Conservation (phyloP, 2,329 filamentous ascomycete species). For the Aspergillus nomiae region DNA sequence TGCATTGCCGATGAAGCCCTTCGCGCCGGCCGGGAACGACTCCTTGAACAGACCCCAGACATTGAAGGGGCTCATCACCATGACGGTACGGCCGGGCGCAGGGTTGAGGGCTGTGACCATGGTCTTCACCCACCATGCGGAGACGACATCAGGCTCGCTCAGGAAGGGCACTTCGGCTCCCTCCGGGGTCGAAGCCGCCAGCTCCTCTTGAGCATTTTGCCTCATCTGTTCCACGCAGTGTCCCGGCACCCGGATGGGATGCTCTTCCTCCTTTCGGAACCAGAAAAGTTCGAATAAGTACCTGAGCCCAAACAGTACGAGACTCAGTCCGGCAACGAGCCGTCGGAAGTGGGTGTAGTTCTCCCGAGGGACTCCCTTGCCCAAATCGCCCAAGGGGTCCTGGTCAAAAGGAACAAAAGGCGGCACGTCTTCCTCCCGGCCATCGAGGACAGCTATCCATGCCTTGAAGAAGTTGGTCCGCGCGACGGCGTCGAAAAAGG, state of each 20-base stretch:
- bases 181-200: not conserved
- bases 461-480: conserved; percentile 44
- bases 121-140: conserved; percentile 44
- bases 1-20: not conserved
- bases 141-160: conserved; percentile 51
- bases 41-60: not conserved
- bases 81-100: conserved; percentile 34
- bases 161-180: conserved; percentile 37
- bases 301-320: conserved; percentile 30
- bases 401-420: conserved; percentile 36
- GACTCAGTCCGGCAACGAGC: not conserved
- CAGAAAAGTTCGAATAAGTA: conserved; percentile 38
- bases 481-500: conserved; percentile 51
- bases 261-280: conserved; percentile 7
- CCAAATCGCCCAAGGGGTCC: conserved; percentile 38
- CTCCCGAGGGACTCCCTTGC: conserved; percentile 6
- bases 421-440: conserved; percentile 44
- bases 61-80: conserved; percentile 29
- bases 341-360: not conserved
- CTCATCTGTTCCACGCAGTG: not conserved
- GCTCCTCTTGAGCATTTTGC: not conserved
- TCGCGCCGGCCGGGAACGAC: not conserved
- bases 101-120: conserved; percentile 24
- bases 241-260: conserved; percentile 32
- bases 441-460: conserved; percentile 52